Evolutionary conservation across 345 rosid genomes (phyloP).

Genomic region (Clarkia xantiana): DNA sequence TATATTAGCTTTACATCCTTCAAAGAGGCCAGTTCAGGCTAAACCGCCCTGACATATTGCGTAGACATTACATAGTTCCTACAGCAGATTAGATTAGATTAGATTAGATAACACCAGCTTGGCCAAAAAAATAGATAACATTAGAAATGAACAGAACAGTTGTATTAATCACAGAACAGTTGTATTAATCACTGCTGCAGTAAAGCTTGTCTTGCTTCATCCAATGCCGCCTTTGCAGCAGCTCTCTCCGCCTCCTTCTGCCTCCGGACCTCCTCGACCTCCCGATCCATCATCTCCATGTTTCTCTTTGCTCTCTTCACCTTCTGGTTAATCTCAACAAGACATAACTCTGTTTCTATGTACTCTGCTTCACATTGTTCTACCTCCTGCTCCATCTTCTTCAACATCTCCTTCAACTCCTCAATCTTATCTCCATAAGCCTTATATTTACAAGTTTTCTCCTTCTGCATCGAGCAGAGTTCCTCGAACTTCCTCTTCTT

Average conservation of each 20-base stretch:
- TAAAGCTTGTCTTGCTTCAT: slow-evolving; percentile 11
- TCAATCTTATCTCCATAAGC: slow-evolving; percentile 16
- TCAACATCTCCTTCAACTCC: slow-evolving; percentile 11
- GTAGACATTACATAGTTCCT: no score
- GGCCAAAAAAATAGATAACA: no score
- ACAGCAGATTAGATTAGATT: no score
- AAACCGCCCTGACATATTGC: no score
- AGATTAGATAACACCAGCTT: no score
- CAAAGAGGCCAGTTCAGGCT: no score
- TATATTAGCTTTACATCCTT: no score
- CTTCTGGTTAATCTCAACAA: slow-evolving; percentile 8
- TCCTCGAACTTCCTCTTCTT: slow-evolving; percentile 15
- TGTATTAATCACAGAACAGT: no score
- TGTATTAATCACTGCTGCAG: slow-evolving; percentile 3
- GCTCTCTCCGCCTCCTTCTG: slow-evolving; percentile 8
- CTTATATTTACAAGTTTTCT: slow-evolving; percentile 13
- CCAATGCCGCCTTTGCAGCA: slow-evolving; percentile 15
- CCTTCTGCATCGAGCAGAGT: slow-evolving; percentile 17
- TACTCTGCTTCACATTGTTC: slow-evolving; percentile 24
- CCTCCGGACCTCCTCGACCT: slow-evolving; percentile 2
- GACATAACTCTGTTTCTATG: slow-evolving; percentile 9
- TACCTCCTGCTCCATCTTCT: slow-evolving; percentile 16
- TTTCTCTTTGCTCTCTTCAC: slow-evolving; percentile 16
- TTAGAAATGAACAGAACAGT: no score
- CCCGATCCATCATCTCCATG: slow-evolving; percentile 15